Evolutionary conservation across 352 stramenopile species (phyloP).

Genomic region (Phytophthora aleatoria): DNA sequence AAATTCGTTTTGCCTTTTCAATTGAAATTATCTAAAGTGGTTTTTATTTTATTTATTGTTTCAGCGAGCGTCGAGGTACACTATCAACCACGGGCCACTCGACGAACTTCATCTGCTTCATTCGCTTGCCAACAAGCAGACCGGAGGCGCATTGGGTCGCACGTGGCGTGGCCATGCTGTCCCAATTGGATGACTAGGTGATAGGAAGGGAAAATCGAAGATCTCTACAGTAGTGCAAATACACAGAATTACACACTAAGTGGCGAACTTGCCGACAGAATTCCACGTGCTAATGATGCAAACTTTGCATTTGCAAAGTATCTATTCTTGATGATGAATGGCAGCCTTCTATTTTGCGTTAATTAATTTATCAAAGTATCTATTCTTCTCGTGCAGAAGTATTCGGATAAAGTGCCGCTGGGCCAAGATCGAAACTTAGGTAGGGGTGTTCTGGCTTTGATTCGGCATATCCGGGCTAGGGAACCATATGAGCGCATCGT

Average conservation of each 20-base stretch:
- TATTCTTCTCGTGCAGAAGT: neutral
- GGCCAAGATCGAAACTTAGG: neutral
- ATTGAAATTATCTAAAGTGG: constrained; percentile 9
- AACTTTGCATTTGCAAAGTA: too few species aligned
- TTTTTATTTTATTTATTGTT: neutral
- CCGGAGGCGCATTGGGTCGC: constrained; percentile 92
- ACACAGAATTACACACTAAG: constrained; percentile 1
- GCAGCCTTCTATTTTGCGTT: too few species aligned
- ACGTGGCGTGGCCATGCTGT: constrained; percentile 93
- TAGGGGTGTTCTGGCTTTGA: neutral
- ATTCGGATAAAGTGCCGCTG: neutral
- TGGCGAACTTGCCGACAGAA: neutral
- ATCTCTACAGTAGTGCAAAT: neutral
- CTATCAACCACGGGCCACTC: constrained; percentile 94
- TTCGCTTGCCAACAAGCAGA: constrained; percentile 84
- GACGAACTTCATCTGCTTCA: constrained; percentile 96
- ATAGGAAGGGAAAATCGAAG: neutral
- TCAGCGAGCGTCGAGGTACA: constrained; percentile 87
- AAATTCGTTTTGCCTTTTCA: neutral
- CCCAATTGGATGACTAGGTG: constrained; percentile 84
- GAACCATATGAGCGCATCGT: constrained; percentile 12
- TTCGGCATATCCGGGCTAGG: constrained; percentile 30
- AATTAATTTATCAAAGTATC: too few species aligned
- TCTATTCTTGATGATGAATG: too few species aligned
- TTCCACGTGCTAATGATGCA: neutral